Percentiles rank a stretch among this genome's conserved stretches.
These are phyloP conservation scores for Amanita muscaria DNA, from an alignment of 768 basidiomycete species.

Conservation along the genomic window DNA sequence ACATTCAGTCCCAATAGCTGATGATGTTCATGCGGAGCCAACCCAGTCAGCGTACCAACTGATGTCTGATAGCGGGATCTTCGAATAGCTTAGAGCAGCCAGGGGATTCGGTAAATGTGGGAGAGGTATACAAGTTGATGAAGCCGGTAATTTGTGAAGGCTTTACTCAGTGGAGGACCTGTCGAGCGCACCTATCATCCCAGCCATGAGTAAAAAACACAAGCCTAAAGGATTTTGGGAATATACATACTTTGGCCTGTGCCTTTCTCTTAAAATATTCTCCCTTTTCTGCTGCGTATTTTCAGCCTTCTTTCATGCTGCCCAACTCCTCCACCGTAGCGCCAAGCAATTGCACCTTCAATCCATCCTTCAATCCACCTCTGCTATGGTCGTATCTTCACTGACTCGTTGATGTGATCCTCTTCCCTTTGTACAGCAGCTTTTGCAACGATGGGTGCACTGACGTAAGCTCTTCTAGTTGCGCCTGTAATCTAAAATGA, in stretches of 20 bases:
- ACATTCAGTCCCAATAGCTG: too few species aligned
- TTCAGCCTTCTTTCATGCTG: slow-evolving; percentile 45
- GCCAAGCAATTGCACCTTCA: slow-evolving; percentile 65
- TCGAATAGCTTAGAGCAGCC: slow-evolving; percentile 50
- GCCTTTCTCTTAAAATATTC: slow-evolving; percentile 49
- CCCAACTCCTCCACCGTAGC: slow-evolving; percentile 51
- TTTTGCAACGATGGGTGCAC: slow-evolving; percentile 65
- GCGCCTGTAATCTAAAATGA: slow-evolving; percentile 43
- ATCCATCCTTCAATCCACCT: slow-evolving; percentile 55
- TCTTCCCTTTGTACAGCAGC: slow-evolving; percentile 65
- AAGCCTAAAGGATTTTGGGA: too few species aligned
- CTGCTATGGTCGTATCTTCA: slow-evolving; percentile 21
- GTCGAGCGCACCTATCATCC: slow-evolving; percentile 62
- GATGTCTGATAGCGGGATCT: slow-evolving; percentile 65
- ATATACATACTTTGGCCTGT: slow-evolving; percentile 42
- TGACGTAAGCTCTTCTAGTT: slow-evolving; percentile 52
- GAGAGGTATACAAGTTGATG: slow-evolving; percentile 55
- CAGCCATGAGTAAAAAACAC: too few species aligned
- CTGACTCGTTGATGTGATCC: too few species aligned
- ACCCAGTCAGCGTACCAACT: slow-evolving; percentile 64
- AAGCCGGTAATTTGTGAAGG: slow-evolving; percentile 43
- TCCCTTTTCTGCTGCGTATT: slow-evolving; percentile 49
- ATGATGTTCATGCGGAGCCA: slow-evolving; percentile 73
- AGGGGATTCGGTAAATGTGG: slow-evolving; percentile 56
- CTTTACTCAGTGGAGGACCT: slow-evolving; percentile 22